Evolutionary conservation across 148 eudicot species (phyloP).

Genomic region (Chenopodium berlandieri): DNA sequence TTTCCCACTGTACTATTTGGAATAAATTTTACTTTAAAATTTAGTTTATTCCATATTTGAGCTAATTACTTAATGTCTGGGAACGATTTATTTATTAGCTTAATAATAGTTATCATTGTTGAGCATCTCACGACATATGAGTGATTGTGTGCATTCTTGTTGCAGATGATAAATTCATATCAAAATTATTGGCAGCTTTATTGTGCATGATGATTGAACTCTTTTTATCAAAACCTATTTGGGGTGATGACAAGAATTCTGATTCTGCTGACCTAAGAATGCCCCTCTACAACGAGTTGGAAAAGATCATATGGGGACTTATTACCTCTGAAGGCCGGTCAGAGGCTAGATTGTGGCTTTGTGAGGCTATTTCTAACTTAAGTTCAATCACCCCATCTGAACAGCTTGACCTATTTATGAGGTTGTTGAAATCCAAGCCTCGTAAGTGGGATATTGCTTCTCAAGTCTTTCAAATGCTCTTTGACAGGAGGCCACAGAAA

Average conservation of each 20-base stretch:
- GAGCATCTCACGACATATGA: not conserved
- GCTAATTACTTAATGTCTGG: not conserved
- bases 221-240: conserved; percentile 54
- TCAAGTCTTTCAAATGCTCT: conserved; percentile 71
- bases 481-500: conserved; percentile 60
- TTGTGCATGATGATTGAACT: conserved; percentile 54
- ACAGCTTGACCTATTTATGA: conserved; percentile 54
- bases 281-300: conserved; percentile 50
- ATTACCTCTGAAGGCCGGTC: conserved; percentile 70
- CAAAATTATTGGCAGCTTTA: not conserved
- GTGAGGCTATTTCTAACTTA: conserved; percentile 66
- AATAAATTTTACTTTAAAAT: too few relatives aligned
- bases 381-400: conserved; percentile 40
- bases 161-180: conserved; percentile 10
- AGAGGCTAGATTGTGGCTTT: conserved; percentile 88
- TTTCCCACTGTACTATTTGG: too few relatives aligned
- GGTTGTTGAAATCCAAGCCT: conserved; percentile 58
- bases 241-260: conserved; percentile 32
- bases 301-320: conserved; percentile 48
- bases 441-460: conserved; percentile 45
- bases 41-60: not conserved
- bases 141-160: conserved; percentile 10
- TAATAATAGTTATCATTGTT: not conserved
- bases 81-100: not conserved
- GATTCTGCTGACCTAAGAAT: conserved; percentile 41